Evolutionary conservation across 1,139 yeast species (phyloP), one percentile per base, ranked within the genome.

Genomic region (Debaryomyces sp.): DNA sequence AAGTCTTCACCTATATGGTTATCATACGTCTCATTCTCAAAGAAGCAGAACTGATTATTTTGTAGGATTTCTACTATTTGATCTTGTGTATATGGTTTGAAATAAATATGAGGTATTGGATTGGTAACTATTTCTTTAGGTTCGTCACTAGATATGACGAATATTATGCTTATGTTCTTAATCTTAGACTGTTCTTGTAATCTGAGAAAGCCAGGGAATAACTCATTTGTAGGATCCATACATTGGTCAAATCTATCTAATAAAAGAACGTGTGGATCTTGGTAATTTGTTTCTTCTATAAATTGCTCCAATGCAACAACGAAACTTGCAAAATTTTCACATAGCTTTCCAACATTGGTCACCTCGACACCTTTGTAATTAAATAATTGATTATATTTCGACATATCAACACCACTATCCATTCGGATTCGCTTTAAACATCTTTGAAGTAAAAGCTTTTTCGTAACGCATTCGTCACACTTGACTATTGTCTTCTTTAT

Each of bases 181-280:
- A 75, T 56, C 7, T 51, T 50, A 1, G 72, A 61, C 44, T 66
- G 64, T 54, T 84, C 89, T 27, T 71, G 70, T 33, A 83, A 54
- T 42, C 81, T 67, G 1, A 76, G 58, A 54, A 84, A 78, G 9
- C 80, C 73, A n/a, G 72, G 64, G 49, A 75, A 70, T 8, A 84
- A 53, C 8, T 74, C 80, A 12, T 70, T 67, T 0, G 76, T 67
- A 22, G 73, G 69, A 35, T 82, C 89, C 56, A 76, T 74, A 39
- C 84, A 71, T 50, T 75, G 76, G 57, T 84, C 89, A 30, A 81
- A 70, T 9, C 84, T 63, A 55, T 84, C 89, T n/a, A 84, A 66
- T 0, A 84, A 83, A 36, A 84, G 62, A 5, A 82, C 74, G 55
- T 82, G 86, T n/a, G 69, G 72, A 2, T 70, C 66, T 0, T 53